Evolutionary conservation across 2,329 filamentous ascomycete species (phyloP), one percentile per base, ranked within the genome.

Genomic region (Sporothrix brunneoviolacea): DNA sequence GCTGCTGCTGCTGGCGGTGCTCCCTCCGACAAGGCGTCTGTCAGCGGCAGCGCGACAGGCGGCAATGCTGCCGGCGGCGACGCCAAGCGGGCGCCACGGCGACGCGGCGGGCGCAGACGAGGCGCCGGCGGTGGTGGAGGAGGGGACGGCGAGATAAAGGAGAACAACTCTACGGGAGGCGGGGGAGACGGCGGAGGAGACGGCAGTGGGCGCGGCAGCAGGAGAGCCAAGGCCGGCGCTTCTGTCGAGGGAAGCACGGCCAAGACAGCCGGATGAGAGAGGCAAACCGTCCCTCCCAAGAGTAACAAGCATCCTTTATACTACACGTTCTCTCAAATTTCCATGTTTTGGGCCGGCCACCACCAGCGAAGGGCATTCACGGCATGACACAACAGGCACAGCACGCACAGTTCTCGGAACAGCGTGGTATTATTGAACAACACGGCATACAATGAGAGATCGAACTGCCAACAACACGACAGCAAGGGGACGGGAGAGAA

Each of bases 61-160:
- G 38, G 38, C n/a, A n/a, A n/a, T 41, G 21, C 19, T 6, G 45
- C 19, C n/a, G n/a, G 30, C 3, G 37, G 16, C 24, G 24, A 55
- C 12, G 40, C 40, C 4, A 58, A 57, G 43, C 54, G 59, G 40
- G 42, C 46, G 33, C 50, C 52, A 16, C 49, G 59, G 37, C 52
- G 56, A 9, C 50, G 50, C 37, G 54, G 56, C 15, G 49, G 55
- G 18, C 42, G 55, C 16, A 47, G 54, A 35, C 52, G 57, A 9
- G 55, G 55, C 10, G 53, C 48, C 1, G 51, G 45, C 4, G 47
- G 50, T 1, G 50, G 42, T 27, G 51, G n/a, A n/a, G n/a, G n/a
- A n/a, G n/a, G 44, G 5, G 48, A 38, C 8, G 47, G 44, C 2
- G 47, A 44, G 15, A 40, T 16, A 12, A 50, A 50, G 19, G 48